These are phyloP conservation scores for Cercospora nicotianae DNA, from an alignment of 2,329 filamentous ascomycete species.

Conservation along the genomic window DNA sequence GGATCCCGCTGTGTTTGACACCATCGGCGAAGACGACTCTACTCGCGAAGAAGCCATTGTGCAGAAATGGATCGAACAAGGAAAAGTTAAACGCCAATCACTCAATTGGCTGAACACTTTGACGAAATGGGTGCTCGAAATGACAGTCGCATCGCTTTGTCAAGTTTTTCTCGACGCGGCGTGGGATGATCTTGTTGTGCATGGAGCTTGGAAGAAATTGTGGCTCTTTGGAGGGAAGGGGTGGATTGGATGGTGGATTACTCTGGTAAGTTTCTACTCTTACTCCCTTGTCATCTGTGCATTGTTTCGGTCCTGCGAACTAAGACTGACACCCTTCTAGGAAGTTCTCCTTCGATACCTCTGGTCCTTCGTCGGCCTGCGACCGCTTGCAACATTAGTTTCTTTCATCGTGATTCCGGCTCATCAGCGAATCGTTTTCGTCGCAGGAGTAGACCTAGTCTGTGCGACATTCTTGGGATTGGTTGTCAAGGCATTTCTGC, in stretches of 20 bases:
- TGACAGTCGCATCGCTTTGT: constrained; percentile 10
- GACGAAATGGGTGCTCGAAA: constrained; percentile 22
- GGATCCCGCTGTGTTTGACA: neutral
- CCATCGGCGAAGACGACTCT: neutral
- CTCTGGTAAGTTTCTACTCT: neutral
- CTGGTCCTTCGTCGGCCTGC: constrained; percentile 1
- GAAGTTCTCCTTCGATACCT: constrained; percentile 6
- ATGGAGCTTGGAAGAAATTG: neutral
- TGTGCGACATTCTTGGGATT: constrained; percentile 16
- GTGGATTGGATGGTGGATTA: neutral
- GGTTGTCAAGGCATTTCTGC: constrained; percentile 13
- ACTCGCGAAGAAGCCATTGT: constrained; percentile 19
- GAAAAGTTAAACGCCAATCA: constrained; percentile 20
- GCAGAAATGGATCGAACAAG: constrained; percentile 25
- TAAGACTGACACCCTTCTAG: neutral
- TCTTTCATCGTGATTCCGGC: constrained; percentile 23
- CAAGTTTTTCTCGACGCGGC: neutral
- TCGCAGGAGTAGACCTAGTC: constrained; percentile 5
- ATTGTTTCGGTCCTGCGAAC: too few relatives aligned
- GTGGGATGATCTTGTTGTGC: neutral
- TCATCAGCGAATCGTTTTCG: constrained; percentile 22
- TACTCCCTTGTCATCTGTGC: too few relatives aligned
- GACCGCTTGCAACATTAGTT: constrained; percentile 15
- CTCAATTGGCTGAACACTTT: constrained; percentile 24
- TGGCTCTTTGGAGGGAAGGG: neutral